phyloP scores from a whole-genome alignment of 495 filamentous ascomycete genomes.

The Endocarpon pusillum region DNA sequence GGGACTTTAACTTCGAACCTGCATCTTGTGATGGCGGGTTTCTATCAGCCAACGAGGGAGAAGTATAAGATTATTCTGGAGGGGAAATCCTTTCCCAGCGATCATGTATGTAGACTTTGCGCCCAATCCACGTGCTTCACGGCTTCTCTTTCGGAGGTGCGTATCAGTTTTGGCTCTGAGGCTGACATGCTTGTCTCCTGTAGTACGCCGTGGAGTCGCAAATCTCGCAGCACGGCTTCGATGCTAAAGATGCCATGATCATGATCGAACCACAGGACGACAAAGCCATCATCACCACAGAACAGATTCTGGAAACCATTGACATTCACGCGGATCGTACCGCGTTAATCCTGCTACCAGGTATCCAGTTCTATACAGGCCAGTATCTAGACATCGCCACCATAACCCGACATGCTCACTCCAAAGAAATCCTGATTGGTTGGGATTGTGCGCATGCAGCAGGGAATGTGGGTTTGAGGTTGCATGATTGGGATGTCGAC shows the following conservation, averaged over 20 bases:
- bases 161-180: not conserved
- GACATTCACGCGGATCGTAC: conserved; percentile 57
- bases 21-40: conserved; percentile 79
- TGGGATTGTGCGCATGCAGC: conserved; percentile 95
- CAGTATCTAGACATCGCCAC: conserved; percentile 72
- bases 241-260: conserved; percentile 54
- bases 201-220: conserved; percentile 84
- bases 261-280: conserved; percentile 46
- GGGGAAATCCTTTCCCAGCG: conserved; percentile 85
- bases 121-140: too few species aligned
- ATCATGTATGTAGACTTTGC: conserved; percentile 44
- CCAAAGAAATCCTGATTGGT: conserved; percentile 59
- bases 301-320: conserved; percentile 60
- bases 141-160: too few species aligned
- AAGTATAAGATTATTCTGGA: conserved; percentile 85
- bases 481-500: conserved; percentile 92
- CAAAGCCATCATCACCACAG: conserved; percentile 37
- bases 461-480: conserved; percentile 67
- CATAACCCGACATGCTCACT: conserved; percentile 70
- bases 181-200: not conserved
- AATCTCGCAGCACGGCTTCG: conserved; percentile 58
- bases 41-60: conserved; percentile 63
- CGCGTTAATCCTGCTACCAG: conserved; percentile 70
- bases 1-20: conserved; percentile 83
- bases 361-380: conserved; percentile 89